phyloP scores from a whole-genome alignment of 2,329 filamentous ascomycete species.

The Waltergamsia citrina region DNA sequence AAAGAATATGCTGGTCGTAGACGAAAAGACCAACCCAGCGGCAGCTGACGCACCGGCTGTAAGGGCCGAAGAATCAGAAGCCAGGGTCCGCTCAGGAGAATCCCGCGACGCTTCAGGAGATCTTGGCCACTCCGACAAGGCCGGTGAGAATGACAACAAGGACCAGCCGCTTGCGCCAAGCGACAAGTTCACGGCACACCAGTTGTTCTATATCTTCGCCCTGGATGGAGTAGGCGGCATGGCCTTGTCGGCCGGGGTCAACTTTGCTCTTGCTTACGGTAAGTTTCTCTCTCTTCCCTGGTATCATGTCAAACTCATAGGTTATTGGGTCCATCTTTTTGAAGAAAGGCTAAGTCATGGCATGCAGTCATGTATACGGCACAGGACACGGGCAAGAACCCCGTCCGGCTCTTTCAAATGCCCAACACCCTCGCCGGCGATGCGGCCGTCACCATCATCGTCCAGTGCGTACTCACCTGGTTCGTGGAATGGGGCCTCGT shows the following conservation, averaged over 20 bases:
- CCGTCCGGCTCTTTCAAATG: conserved; percentile 36
- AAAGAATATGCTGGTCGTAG: too few species aligned
- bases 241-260: conserved; percentile 37
- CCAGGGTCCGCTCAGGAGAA: too few species aligned
- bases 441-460: conserved; percentile 37
- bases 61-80: too few species aligned
- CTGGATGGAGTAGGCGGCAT: conserved; percentile 36
- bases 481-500: conserved; percentile 37
- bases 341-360: not conserved
- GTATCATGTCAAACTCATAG: too few species aligned
- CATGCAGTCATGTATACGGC: conserved; percentile 36
- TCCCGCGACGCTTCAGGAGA: not conserved
- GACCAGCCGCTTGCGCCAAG: conserved; percentile 23
- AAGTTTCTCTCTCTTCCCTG: conserved; percentile 7
- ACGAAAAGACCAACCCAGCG: too few species aligned
- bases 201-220: conserved; percentile 38
- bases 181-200: conserved; percentile 27
- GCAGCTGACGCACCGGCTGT: too few species aligned
- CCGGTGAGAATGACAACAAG: not conserved
- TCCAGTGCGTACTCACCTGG: conserved; percentile 43
- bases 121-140: not conserved
- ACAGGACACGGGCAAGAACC: conserved; percentile 20
- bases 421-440: conserved; percentile 41
- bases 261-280: conserved; percentile 44
- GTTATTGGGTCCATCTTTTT: too few species aligned